phyloP scores from a whole-genome alignment of 1,139 yeast genomes.

The Wickerhamomyces sp. region DNA sequence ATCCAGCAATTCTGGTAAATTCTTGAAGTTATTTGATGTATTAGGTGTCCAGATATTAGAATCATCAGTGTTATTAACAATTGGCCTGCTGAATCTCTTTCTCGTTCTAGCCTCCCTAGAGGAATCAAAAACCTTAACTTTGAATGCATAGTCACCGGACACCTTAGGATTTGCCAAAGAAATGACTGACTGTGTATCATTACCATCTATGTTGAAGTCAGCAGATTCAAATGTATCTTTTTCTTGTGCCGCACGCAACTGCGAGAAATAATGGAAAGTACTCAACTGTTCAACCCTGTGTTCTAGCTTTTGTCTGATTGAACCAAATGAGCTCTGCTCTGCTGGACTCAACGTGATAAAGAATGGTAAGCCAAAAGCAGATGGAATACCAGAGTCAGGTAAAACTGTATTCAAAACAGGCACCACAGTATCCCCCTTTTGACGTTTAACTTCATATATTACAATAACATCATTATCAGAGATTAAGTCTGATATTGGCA shows the following conservation, averaged over 20 bases:
- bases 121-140: constrained; percentile 38
- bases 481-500: constrained; percentile 70
- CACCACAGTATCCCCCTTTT: constrained; percentile 44
- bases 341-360: constrained; percentile 52
- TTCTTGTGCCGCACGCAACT: constrained; percentile 14
- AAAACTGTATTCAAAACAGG: constrained; percentile 63
- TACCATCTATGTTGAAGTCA: constrained; percentile 21
- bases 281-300: constrained; percentile 37
- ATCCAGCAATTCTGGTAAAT: constrained; percentile 30
- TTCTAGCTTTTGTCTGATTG: constrained; percentile 53
- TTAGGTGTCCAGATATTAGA: constrained; percentile 39
- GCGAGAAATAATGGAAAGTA: constrained; percentile 27
- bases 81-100: constrained; percentile 4
- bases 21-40: constrained; percentile 29
- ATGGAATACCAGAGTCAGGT: constrained; percentile 36
- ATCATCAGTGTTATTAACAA: constrained; percentile 11
- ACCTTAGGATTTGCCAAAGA: constrained; percentile 51
- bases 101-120: constrained; percentile 15
- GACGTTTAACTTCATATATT: constrained; percentile 58
- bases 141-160: constrained; percentile 47
- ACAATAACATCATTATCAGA: constrained; percentile 58
- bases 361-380: constrained; percentile 69
- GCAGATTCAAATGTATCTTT: constrained; percentile 5
- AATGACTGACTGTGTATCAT: constrained; percentile 42
- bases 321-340: constrained; percentile 49